Evolutionary conservation across 306 rosid genomes (phyloP), one percentile per base, ranked within the genome.

Genomic region (Cucurbita pepo): DNA sequence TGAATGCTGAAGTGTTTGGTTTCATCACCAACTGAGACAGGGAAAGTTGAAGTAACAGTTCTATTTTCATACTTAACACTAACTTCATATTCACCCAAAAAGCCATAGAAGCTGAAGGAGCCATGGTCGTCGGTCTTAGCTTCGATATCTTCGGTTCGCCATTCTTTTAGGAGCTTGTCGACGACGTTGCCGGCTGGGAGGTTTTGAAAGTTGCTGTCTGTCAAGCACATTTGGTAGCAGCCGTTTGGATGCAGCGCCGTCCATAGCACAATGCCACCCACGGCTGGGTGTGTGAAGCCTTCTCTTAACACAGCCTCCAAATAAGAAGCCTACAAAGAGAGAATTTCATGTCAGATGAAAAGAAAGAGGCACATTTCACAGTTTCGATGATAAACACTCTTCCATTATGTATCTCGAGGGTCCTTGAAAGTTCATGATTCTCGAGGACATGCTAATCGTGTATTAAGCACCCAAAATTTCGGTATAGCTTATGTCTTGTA

Each of bases 261-360:
- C 98, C 98, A 89, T 7, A 94, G 89, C 95, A 94, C 80, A 64
- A 94, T 90, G 56, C 98, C 97, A 53, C 87, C 88, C 67, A 93
- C 94, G 0, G 84, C 82, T 44, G 96, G 91, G 62, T 93, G 97
- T 12, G 97, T 87, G 71, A 86, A 93, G 6, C 97, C 94, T 87
- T 90, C 98, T 74, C 90, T 87, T 66, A 93, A 25, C 57, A 93
- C 97, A 75, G 81, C 80, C 71, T 93, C 98, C 71, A 93, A 77
- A 81, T 85, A 88, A 38, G 56, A 65, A 43, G 92, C 94, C 98
- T 92, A 71, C 53, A 48, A 12, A 9, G 1, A 22, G 14, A 45
- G 18, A 6, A 0, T n/a, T 15, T 10, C 19, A 44, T 50, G 69
- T 57, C 56, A 40, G 14, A 44, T 71, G n/a, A 48, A 48, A 45